phyloP scores from a whole-genome alignment of 257 asterid genomes.

The Avicennia marina region DNA sequence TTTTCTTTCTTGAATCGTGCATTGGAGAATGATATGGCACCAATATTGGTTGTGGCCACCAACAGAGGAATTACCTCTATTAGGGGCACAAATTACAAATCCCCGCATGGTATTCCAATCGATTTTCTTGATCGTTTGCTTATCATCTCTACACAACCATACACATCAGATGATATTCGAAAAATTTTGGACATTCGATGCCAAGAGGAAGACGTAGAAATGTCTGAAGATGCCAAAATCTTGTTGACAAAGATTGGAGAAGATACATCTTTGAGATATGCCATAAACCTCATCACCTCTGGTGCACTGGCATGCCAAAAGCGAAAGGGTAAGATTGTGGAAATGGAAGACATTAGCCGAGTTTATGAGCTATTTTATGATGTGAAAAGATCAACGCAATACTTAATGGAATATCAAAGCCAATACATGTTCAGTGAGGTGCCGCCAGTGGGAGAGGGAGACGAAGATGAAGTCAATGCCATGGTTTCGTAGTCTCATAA shows the following conservation, averaged over 20 bases:
- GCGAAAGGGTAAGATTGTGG: slow-evolving; percentile 72
- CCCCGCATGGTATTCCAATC: slow-evolving; percentile 86
- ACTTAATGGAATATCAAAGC: slow-evolving; percentile 89
- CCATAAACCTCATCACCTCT: slow-evolving; percentile 74
- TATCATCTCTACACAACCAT: slow-evolving; percentile 90
- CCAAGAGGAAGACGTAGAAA: slow-evolving; percentile 88
- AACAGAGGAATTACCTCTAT: slow-evolving; percentile 90
- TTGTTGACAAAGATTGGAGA: slow-evolving; percentile 82
- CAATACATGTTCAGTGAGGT: slow-evolving; percentile 89
- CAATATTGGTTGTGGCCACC: slow-evolving; percentile 90
- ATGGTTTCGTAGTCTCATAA: slow-evolving; percentile 70
- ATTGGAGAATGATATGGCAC: slow-evolving; percentile 94
- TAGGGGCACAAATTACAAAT: slow-evolving; percentile 81
- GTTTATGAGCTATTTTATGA: slow-evolving; percentile 85
- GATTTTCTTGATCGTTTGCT: slow-evolving; percentile 94
- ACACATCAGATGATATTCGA: slow-evolving; percentile 69
- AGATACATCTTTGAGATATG: slow-evolving; percentile 79
- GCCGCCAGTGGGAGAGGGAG: slow-evolving; percentile 40
- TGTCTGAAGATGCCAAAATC: slow-evolving; percentile 80
- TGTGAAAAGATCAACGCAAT: slow-evolving; percentile 82
- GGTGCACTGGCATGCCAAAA: slow-evolving; percentile 79
- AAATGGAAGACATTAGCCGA: slow-evolving; percentile 79
- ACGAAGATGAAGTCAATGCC: slow-evolving; percentile 48
- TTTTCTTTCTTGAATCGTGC: slow-evolving; percentile 96
- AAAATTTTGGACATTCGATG: slow-evolving; percentile 80